Percentiles rank a stretch among this genome's conserved stretches.
phyloP scores from a whole-genome alignment of 2,329 filamentous ascomycete genomes.

The Cadophora malorum region DNA sequence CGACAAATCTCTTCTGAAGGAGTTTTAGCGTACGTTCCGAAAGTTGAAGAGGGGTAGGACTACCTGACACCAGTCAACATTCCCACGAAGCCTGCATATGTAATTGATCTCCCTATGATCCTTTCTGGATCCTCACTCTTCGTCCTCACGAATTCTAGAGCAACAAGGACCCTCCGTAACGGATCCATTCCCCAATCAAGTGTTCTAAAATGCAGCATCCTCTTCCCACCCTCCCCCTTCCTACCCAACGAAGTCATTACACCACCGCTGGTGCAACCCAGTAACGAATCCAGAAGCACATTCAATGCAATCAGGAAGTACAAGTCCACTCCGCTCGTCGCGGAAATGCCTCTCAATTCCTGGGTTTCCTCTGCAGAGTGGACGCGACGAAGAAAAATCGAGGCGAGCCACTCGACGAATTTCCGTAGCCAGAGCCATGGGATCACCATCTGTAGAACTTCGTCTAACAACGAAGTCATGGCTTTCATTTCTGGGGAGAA shows the following conservation, averaged over 20 bases:
- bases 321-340: slow-evolving; percentile 57
- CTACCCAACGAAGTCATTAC: slow-evolving; percentile 35
- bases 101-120: slow-evolving; percentile 55
- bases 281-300: slow-evolving; percentile 65
- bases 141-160: slow-evolving; percentile 49
- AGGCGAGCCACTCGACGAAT: slow-evolving; percentile 48
- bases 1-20: slow-evolving; percentile 49
- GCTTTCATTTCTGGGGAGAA: slow-evolving; percentile 52
- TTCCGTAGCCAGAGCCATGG: slow-evolving; percentile 36
- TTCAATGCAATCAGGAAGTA: slow-evolving; percentile 68
- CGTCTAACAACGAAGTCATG: slow-evolving; percentile 57
- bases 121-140: slow-evolving; percentile 41
- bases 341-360: slow-evolving; percentile 65
- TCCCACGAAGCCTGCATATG: slow-evolving; percentile 59
- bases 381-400: slow-evolving; percentile 56
- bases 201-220: slow-evolving; percentile 62
- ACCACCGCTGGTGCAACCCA: slow-evolving; percentile 69
- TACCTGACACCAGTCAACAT: slow-evolving; percentile 56
- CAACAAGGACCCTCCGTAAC: slow-evolving; percentile 48
- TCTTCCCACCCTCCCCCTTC: slow-evolving; percentile 29
- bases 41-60: slow-evolving; percentile 2
- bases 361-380: slow-evolving; percentile 62
- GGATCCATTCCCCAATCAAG: slow-evolving; percentile 55
- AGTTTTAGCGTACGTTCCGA: slow-evolving; percentile 3
- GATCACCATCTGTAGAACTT: slow-evolving; percentile 49